phyloP scores from a whole-genome alignment of 169 alveolate species.

The Eimeria maxima region DNA sequence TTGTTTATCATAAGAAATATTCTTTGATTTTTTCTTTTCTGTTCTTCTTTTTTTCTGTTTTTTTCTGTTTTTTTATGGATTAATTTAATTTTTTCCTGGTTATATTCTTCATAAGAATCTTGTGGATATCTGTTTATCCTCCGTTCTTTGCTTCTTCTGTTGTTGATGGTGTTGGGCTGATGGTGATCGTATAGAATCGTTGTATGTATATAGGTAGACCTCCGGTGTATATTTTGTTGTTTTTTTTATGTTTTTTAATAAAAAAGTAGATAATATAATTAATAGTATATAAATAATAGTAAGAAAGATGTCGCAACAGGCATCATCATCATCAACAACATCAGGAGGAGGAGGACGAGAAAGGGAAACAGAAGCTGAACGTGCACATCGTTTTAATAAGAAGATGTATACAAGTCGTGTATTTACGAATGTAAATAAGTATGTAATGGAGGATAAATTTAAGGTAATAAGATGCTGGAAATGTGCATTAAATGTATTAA shows the following conservation, averaged over 20 bases:
- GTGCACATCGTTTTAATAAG: slow-evolving; percentile 60
- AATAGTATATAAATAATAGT: too few relatives aligned
- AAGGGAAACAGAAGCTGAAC: slow-evolving; percentile 78
- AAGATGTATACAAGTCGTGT: slow-evolving; percentile 61
- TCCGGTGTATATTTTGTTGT: too few relatives aligned
- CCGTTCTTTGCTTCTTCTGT: not conserved
- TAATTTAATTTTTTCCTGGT: not conserved
- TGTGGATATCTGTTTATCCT: not conserved
- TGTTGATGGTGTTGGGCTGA: not conserved
- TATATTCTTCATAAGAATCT: not conserved
- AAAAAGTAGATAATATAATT: not conserved
- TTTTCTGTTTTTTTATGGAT: not conserved
- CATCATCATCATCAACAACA: not conserved
- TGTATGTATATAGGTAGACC: too few relatives aligned
- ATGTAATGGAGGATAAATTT: slow-evolving; percentile 78
- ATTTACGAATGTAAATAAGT: slow-evolving; percentile 82
- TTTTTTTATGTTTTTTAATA: not conserved
- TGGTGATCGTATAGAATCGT: too few relatives aligned
- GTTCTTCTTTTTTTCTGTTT: not conserved
- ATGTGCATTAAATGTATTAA: slow-evolving; percentile 61
- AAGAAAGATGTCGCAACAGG: slow-evolving; percentile 1
- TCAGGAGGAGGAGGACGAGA: too few relatives aligned
- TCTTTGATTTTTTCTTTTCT: not conserved
- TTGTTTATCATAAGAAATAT: not conserved
- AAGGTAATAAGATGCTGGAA: slow-evolving; percentile 74